Evolutionary conservation across 2,329 filamentous ascomycete species (phyloP).

Genomic region (Fusarium mangiferae): DNA sequence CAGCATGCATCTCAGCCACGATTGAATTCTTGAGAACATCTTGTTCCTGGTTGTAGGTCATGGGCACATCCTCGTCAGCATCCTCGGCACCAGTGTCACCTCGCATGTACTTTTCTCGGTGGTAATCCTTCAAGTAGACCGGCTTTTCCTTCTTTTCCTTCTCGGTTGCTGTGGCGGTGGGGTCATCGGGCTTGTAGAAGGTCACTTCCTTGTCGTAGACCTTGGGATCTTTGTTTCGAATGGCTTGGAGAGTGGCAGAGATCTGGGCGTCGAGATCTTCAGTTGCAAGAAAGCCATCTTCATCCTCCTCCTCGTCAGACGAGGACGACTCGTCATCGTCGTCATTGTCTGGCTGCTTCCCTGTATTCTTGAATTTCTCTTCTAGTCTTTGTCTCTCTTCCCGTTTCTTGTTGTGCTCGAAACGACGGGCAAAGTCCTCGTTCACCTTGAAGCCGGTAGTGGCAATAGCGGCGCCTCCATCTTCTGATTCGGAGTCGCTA

Average conservation of each 20-base stretch:
- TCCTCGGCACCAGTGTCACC: conserved; percentile 72
- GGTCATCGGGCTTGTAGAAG: conserved; percentile 77
- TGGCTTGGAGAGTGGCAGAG: conserved; percentile 84
- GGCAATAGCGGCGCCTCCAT: conserved; percentile 54
- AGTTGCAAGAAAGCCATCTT: conserved; percentile 87
- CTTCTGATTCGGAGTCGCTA: conserved; percentile 60
- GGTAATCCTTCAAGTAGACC: conserved; percentile 88
- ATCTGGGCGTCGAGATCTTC: conserved; percentile 88
- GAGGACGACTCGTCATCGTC: conserved; percentile 69
- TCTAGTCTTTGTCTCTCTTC: conserved; percentile 87
- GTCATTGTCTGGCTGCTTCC: conserved; percentile 54
- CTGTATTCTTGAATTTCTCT: conserved; percentile 76
- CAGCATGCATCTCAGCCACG: conserved; percentile 81
- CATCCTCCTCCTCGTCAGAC: conserved; percentile 86
- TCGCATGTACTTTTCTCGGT: conserved; percentile 86
- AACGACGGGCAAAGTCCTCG: conserved; percentile 85
- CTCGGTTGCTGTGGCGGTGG: conserved; percentile 47
- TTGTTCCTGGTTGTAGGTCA: conserved; percentile 90
- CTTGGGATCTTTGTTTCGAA: conserved; percentile 88
- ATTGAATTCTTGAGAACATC: conserved; percentile 82
- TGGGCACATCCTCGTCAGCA: conserved; percentile 65
- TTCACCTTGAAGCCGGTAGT: conserved; percentile 80
- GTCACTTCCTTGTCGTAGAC: conserved; percentile 84
- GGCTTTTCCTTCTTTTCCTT: conserved; percentile 78
- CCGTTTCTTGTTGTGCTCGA: conserved; percentile 97